A percentile compares a stretch with the other conserved stretches of the same genome.
Evolutionary conservation across 2,329 filamentous ascomycete species (phyloP).

Genomic region (Paecilomyces sp.): DNA sequence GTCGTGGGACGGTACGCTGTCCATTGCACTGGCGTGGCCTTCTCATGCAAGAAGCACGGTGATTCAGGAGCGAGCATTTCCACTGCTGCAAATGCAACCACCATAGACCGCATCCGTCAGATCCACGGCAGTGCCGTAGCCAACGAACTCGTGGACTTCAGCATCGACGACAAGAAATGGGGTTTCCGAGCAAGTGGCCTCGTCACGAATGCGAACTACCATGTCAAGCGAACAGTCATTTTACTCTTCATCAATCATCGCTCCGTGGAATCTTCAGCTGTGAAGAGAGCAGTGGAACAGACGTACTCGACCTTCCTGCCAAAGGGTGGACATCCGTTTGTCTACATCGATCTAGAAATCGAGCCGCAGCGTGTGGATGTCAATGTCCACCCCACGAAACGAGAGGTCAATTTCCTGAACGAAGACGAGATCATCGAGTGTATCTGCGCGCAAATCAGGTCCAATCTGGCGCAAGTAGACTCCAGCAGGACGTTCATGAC

Average conservation of each 20-base stretch:
- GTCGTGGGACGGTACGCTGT: constrained; percentile 89
- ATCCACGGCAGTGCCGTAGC: constrained; percentile 79
- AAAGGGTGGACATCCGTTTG: constrained; percentile 88
- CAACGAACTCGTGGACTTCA: constrained; percentile 77
- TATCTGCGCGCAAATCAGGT: constrained; percentile 72
- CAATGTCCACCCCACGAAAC: constrained; percentile 94
- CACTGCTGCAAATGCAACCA: constrained; percentile 64
- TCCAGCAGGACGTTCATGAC: constrained; percentile 92
- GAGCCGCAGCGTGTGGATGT: constrained; percentile 90
- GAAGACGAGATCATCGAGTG: constrained; percentile 91
- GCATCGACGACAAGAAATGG: constrained; percentile 65
- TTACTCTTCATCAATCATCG: constrained; percentile 96
- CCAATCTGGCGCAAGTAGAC: constrained; percentile 77
- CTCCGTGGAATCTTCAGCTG: constrained; percentile 77
- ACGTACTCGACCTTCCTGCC: constrained; percentile 81
- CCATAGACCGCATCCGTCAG: constrained; percentile 78
- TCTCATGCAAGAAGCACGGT: constrained; percentile 94
- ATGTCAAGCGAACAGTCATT: constrained; percentile 79
- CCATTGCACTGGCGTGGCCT: constrained; percentile 83
- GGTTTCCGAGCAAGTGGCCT: constrained; percentile 77
- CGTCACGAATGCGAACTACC: constrained; percentile 90
- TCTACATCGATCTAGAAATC: constrained; percentile 87
- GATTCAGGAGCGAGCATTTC: constrained; percentile 78
- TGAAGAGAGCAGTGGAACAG: constrained; percentile 87
- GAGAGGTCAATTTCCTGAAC: constrained; percentile 94